These are phyloP conservation scores for Apiotrichum gamsii DNA, from an alignment of 1,284 basidiomycete genomes.

Conservation along the genomic window DNA sequence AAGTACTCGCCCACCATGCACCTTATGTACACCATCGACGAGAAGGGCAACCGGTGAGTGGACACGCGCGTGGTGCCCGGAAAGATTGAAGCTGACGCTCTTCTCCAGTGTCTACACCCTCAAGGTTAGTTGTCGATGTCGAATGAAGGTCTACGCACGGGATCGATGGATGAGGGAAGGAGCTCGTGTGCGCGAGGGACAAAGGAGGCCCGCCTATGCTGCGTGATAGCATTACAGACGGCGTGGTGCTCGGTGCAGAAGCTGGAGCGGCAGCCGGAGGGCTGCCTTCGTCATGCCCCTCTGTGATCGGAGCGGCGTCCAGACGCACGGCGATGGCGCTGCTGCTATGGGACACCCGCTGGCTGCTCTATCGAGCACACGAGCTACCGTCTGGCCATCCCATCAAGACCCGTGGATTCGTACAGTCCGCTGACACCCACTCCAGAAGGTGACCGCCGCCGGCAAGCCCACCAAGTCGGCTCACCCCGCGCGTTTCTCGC, in stretches of 20 bases:
- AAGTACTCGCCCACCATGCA: conserved; percentile 59
- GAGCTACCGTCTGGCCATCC: background rate
- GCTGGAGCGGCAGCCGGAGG: too few relatives aligned
- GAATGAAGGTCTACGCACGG: too few relatives aligned
- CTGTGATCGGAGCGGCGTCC: too few relatives aligned
- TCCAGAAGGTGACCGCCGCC: conserved; percentile 69
- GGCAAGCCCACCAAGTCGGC: conserved; percentile 86
- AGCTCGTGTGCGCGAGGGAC: too few relatives aligned
- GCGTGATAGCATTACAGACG: too few relatives aligned
- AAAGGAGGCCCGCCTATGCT: too few relatives aligned
- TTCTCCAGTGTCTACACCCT: conserved; percentile 66
- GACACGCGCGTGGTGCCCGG: background rate
- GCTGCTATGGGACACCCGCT: background rate
- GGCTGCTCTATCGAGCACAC: too few relatives aligned
- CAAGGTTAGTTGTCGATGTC: conserved; percentile 72
- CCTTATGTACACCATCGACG: conserved; percentile 85
- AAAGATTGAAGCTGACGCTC: conserved; percentile 1
- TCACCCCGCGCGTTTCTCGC: conserved; percentile 92
- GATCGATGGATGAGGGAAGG: too few relatives aligned
- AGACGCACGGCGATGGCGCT: background rate
- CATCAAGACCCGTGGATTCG: too few relatives aligned
- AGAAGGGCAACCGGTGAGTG: conserved; percentile 56
- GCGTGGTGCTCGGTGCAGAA: too few relatives aligned
- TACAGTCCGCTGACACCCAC: background rate
- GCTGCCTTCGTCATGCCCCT: too few relatives aligned